These are phyloP conservation scores for Ciborinia camelliae DNA, from an alignment of 2,329 filamentous ascomycete genomes.

Conservation along the genomic window DNA sequence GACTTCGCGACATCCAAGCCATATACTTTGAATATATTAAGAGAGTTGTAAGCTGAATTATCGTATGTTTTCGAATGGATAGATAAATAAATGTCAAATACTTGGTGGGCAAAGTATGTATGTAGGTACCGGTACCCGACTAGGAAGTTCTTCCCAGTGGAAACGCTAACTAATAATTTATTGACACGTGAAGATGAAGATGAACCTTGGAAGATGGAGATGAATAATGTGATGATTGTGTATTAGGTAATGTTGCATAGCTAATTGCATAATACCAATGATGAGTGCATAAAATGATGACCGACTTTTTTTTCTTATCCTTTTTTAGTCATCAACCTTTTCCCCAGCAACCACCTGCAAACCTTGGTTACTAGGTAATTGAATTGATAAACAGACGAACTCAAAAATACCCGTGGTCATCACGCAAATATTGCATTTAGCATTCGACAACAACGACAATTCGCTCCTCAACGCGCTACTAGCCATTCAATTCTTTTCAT, in stretches of 20 bases:
- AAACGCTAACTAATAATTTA: background rate
- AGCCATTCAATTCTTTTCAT: background rate
- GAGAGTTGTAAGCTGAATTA: background rate
- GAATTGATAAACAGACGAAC: conserved; percentile 10
- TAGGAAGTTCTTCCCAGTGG: background rate
- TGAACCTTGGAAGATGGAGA: too few species aligned
- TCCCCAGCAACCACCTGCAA: conserved; percentile 19
- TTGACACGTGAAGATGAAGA: conserved; percentile 9
- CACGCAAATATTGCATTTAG: conserved; percentile 2
- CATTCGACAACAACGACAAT: background rate
- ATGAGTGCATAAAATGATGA: background rate
- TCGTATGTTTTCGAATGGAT: background rate
- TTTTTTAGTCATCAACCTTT: conserved; percentile 4
- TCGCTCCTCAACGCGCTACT: conserved; percentile 1
- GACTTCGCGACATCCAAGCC: background rate
- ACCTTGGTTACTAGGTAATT: too few species aligned
- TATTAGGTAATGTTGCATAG: too few species aligned
- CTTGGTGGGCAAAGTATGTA: background rate
- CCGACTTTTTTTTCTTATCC: background rate
- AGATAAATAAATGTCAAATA: background rate
- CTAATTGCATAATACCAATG: too few species aligned
- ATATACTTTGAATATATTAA: background rate
- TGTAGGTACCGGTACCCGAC: too few species aligned
- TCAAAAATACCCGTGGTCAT: conserved; percentile 14
- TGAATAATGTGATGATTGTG: background rate